Evolutionary conservation across 2,329 filamentous ascomycete genomes (phyloP).

Genomic region (Colletotrichum plurivorum): DNA sequence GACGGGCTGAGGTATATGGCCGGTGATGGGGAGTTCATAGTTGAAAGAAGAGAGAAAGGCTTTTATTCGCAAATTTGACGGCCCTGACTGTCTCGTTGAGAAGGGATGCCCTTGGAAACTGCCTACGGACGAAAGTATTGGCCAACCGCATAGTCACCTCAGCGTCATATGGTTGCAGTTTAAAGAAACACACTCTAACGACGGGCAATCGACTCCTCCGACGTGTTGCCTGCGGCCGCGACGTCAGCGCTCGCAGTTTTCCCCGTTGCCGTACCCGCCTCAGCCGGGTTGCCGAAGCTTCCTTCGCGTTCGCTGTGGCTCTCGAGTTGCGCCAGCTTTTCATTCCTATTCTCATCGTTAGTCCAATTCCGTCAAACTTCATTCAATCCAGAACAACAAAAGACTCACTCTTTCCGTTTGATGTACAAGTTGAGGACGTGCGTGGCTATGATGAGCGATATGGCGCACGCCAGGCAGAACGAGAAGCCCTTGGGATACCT

Average conservation of each 20-base stretch:
- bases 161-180: too few species aligned
- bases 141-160: too few species aligned
- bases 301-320: not conserved
- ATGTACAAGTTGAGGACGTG: constrained; percentile 39
- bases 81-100: too few species aligned
- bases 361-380: not conserved
- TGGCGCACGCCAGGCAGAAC: constrained; percentile 47
- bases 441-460: constrained; percentile 35
- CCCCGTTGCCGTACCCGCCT: not conserved
- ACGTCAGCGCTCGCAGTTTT: not conserved
- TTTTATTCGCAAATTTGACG: too few species aligned
- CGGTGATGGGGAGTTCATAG: too few species aligned
- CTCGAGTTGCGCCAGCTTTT: constrained; percentile 17
- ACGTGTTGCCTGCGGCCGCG: not conserved
- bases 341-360: not conserved
- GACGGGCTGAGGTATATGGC: too few species aligned
- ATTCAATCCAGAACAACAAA: accelerated
- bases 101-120: too few species aligned
- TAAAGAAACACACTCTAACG: too few species aligned
- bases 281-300: not conserved
- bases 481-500: constrained; percentile 60
- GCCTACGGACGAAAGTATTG: too few species aligned
- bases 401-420: constrained; percentile 38
- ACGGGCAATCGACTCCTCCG: too few species aligned
- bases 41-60: too few species aligned